Evolutionary conservation across 768 basidiomycete genomes (phyloP).

Genomic region (Nidula microcarpa): DNA sequence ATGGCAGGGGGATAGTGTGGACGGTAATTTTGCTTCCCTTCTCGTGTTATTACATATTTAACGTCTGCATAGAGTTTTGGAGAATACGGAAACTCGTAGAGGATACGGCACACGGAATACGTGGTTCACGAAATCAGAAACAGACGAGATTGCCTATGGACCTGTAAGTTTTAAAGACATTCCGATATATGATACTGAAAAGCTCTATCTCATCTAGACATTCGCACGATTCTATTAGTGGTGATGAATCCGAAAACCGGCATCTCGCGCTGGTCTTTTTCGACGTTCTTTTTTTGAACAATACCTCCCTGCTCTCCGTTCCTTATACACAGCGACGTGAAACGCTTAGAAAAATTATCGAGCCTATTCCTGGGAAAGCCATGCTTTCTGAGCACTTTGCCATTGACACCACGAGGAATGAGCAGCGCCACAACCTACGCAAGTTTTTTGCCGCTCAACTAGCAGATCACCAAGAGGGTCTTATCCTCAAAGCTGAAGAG

Average conservation of each 20-base stretch:
- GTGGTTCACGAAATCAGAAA: slow-evolving; percentile 16
- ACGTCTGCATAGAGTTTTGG: slow-evolving; percentile 62
- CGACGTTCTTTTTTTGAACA: slow-evolving; percentile 74
- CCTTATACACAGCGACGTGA: slow-evolving; percentile 60
- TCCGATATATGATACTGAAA: too few species aligned
- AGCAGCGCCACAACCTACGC: slow-evolving; percentile 23
- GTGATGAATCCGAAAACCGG: slow-evolving; percentile 30
- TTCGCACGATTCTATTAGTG: slow-evolving; percentile 19
- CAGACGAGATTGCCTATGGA: too few species aligned
- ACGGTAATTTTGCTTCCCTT: slow-evolving; percentile 46
- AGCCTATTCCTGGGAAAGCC: slow-evolving; percentile 51
- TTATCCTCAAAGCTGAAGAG: slow-evolving; percentile 75
- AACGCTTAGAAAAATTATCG: slow-evolving; percentile 57
- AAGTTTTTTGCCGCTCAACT: slow-evolving; percentile 48
- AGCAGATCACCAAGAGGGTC: slow-evolving; percentile 57
- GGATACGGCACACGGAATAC: slow-evolving; percentile 52
- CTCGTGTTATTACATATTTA: not conserved
- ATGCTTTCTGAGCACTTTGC: slow-evolving; percentile 56
- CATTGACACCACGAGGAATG: slow-evolving; percentile 34
- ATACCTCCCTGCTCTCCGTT: slow-evolving; percentile 45
- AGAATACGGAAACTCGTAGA: slow-evolving; percentile 59
- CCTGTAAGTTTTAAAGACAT: too few species aligned
- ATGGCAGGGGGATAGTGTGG: slow-evolving; percentile 65
- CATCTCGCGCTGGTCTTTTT: slow-evolving; percentile 86
- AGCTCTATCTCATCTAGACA: too few species aligned